These are phyloP conservation scores for Panicum virgatum DNA, from an alignment of 202 grass and related monocot species.

Conservation along the genomic window DNA sequence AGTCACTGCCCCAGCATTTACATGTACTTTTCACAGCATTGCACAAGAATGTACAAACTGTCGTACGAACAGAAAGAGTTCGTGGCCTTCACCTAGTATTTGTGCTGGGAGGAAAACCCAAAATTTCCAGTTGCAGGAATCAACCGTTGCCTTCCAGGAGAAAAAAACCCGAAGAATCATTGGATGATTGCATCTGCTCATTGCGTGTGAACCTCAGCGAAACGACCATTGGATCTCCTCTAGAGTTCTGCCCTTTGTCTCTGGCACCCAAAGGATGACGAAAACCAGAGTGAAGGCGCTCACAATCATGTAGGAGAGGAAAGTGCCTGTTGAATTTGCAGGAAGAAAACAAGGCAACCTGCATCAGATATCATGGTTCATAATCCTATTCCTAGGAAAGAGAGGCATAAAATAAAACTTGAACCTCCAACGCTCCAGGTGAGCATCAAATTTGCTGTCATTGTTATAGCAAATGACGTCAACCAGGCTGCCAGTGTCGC, in stretches of 20 bases:
- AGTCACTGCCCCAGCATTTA: neutral
- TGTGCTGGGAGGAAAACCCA: conserved; percentile 8
- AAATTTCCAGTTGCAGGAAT: neutral
- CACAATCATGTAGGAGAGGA: conserved; percentile 66
- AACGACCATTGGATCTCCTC: conserved; percentile 98
- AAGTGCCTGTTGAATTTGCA: conserved; percentile 67
- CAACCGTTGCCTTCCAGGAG: conserved; percentile 3
- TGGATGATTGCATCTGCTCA: neutral
- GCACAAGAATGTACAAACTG: conserved; percentile 11
- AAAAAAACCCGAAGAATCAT: neutral
- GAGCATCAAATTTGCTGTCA: conserved; percentile 90
- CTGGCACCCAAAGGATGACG: conserved; percentile 84
- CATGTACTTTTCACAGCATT: neutral
- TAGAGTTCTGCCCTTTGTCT: conserved; percentile 88
- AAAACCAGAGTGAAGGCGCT: conserved; percentile 69
- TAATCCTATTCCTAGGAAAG: neutral
- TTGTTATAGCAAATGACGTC: conserved; percentile 77
- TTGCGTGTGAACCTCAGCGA: conserved; percentile 34
- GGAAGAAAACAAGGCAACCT: neutral
- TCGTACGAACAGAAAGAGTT: conserved; percentile 21
- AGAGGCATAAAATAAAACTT: neutral
- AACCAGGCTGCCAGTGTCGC: conserved; percentile 91
- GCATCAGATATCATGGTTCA: conserved; percentile 12
- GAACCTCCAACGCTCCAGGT: conserved; percentile 89
- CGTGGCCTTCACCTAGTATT: neutral